phyloP scores from a whole-genome alignment of 164 flowering plant genomes.

The Euptelea pleiosperma region DNA sequence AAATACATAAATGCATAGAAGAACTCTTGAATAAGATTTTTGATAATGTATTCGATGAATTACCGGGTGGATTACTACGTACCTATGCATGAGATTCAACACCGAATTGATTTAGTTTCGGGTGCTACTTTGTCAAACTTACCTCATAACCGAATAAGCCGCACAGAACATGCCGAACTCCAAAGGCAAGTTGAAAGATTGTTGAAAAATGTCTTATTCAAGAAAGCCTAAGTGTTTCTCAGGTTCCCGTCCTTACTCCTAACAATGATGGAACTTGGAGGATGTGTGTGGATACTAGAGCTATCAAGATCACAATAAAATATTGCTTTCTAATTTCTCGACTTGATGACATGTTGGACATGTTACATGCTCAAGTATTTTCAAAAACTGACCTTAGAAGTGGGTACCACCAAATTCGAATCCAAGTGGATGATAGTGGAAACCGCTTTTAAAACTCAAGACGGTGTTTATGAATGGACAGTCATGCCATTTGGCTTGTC shows the following conservation, averaged over 20 bases:
- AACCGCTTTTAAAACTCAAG: background rate
- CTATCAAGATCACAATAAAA: background rate
- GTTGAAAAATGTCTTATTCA: background rate
- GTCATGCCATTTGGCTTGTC: too few species aligned
- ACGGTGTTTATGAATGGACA: background rate
- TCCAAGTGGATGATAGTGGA: background rate
- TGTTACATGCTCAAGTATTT: background rate
- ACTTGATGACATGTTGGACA: too few species aligned
- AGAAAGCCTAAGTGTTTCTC: background rate
- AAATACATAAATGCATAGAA: background rate
- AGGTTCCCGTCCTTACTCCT: background rate
- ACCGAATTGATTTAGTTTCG: slow-evolving; percentile 1
- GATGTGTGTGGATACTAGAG: background rate
- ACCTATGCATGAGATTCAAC: background rate
- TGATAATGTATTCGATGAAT: background rate
- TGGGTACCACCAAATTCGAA: background rate
- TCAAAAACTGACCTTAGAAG: background rate
- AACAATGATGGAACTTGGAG: slow-evolving; percentile 2
- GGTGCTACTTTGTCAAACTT: background rate
- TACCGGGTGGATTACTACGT: background rate
- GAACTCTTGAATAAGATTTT: background rate
- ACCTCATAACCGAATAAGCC: too few species aligned
- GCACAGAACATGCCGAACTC: too few species aligned
- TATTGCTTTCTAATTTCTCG: too few species aligned
- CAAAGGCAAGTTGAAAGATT: too few species aligned